Percentiles rank a stretch among this genome's conserved stretches.
Evolutionary conservation across 306 rosid species (phyloP).

Genomic region (Prunus campanulata): DNA sequence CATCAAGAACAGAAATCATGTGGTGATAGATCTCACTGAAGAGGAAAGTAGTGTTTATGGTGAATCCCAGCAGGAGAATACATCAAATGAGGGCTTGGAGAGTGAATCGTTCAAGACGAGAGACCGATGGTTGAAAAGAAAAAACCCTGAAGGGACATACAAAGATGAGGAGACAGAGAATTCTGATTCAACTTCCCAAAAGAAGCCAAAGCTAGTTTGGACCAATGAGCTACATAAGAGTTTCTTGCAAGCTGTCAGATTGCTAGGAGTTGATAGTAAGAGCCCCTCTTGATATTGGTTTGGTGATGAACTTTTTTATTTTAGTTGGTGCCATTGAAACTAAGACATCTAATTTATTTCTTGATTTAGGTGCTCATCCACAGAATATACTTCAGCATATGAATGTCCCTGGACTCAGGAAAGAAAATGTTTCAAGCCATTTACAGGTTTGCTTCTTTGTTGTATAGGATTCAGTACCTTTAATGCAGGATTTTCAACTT

Average conservation of each 20-base stretch:
- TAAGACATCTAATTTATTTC: constrained; percentile 9
- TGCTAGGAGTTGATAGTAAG: constrained; percentile 38
- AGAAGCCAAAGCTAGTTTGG: constrained; percentile 33
- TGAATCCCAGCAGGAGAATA: background rate
- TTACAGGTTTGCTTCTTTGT: constrained; percentile 37
- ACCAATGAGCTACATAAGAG: constrained; percentile 27
- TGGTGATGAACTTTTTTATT: background rate
- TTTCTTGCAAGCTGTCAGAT: constrained; percentile 31
- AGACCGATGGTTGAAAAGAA: constrained; percentile 4
- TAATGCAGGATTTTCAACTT: background rate
- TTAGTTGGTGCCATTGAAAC: background rate
- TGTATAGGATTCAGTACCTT: too few species aligned
- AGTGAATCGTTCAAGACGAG: background rate
- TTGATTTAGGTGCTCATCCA: constrained; percentile 38
- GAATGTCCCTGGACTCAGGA: constrained; percentile 40
- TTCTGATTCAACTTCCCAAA: constrained; percentile 1
- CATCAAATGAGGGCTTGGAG: background rate
- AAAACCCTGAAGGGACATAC: background rate
- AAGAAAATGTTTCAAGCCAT: constrained; percentile 31
- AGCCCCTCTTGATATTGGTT: background rate
- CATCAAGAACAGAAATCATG: constrained; percentile 11
- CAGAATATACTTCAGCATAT: constrained; percentile 33
- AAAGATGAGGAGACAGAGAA: background rate
- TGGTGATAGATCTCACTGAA: background rate
- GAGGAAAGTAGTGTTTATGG: background rate